A percentile compares a stretch with the other conserved stretches of the same genome.
These are phyloP conservation scores for Verticillium longisporum DNA, from an alignment of 2,329 filamentous ascomycete species.

Conservation along the genomic window DNA sequence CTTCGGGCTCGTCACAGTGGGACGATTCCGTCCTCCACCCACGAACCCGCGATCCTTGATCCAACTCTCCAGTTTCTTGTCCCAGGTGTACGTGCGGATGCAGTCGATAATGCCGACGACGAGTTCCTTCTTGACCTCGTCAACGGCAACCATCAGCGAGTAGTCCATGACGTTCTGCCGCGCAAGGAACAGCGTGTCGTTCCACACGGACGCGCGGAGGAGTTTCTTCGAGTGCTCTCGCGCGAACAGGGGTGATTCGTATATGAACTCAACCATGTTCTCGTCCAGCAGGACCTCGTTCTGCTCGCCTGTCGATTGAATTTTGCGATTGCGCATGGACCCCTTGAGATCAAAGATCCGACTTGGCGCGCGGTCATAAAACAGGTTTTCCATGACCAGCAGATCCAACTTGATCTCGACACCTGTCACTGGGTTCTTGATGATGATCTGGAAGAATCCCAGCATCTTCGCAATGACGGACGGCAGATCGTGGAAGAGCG, in stretches of 20 bases:
- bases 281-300: constrained; percentile 96
- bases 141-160: constrained; percentile 95
- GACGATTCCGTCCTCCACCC: constrained; percentile 69
- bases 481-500: constrained; percentile 88
- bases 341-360: constrained; percentile 95
- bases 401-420: constrained; percentile 93
- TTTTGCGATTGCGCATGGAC: constrained; percentile 97
- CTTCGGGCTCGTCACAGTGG: constrained; percentile 93
- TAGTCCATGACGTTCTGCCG: constrained; percentile 99
- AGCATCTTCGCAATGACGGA: constrained; percentile 99
- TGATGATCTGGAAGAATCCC: constrained; percentile 93
- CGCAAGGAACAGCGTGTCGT: constrained; percentile 91
- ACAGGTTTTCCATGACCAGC: constrained; percentile 94
- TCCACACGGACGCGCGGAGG: constrained; percentile 86
- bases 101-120: constrained; percentile 98
- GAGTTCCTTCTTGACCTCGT: constrained; percentile 81
- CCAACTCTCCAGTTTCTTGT: constrained; percentile 99
- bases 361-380: constrained; percentile 87
- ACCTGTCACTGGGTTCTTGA: constrained; percentile 88
- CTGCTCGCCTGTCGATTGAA: constrained; percentile 88
- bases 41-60: constrained; percentile 93
- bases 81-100: constrained; percentile 97
- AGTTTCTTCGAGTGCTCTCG: constrained; percentile 95
- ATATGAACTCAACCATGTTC: constrained; percentile 99
- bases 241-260: constrained; percentile 90